Conservation (phyloP, 2,329 filamentous ascomycete species). For the Colletotrichum nymphaeae region DNA sequence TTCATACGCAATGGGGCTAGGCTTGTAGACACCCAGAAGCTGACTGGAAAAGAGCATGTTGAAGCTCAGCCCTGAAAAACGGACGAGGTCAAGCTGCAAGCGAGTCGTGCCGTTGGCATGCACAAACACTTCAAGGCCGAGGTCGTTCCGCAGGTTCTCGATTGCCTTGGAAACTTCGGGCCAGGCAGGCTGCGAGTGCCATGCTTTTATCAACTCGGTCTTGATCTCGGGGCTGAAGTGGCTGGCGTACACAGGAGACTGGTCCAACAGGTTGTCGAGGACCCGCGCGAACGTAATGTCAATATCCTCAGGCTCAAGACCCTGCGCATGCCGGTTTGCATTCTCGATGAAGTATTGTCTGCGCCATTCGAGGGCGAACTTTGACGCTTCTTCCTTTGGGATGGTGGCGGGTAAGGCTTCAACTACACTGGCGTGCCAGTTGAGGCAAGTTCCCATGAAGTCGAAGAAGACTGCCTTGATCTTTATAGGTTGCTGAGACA, state of each 20-base stretch:
- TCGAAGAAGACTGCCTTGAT: conserved; percentile 65
- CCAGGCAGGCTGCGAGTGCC: conserved; percentile 64
- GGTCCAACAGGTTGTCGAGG: conserved; percentile 50
- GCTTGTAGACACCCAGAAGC: conserved; percentile 61
- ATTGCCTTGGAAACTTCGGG: conserved; percentile 59
- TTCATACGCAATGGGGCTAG: conserved; percentile 57
- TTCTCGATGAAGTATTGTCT: conserved; percentile 60
- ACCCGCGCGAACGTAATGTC: conserved; percentile 59
- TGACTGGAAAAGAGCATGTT: conserved; percentile 64
- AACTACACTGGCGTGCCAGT: conserved; percentile 61
- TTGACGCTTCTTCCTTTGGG: conserved; percentile 44
- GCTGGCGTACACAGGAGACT: conserved; percentile 31
- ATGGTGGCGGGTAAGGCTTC: conserved; percentile 48
- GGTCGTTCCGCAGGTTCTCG: conserved; percentile 46
- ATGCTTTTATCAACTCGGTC: conserved; percentile 48
- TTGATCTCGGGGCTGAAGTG: conserved; percentile 30
- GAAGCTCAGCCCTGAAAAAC: conserved; percentile 59
- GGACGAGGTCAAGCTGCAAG: conserved; percentile 62
- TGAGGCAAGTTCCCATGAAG: conserved; percentile 68
- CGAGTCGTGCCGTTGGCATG: conserved; percentile 66
- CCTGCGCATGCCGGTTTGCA: conserved; percentile 47
- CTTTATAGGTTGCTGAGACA: not conserved
- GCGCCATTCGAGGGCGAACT: conserved; percentile 63
- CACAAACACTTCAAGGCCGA: conserved; percentile 58
- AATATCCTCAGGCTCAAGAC: conserved; percentile 58